A percentile compares a stretch with the other conserved stretches of the same genome.
phyloP scores from a whole-genome alignment of 805 yeast species.

The Yamadazyma phyllophila region DNA sequence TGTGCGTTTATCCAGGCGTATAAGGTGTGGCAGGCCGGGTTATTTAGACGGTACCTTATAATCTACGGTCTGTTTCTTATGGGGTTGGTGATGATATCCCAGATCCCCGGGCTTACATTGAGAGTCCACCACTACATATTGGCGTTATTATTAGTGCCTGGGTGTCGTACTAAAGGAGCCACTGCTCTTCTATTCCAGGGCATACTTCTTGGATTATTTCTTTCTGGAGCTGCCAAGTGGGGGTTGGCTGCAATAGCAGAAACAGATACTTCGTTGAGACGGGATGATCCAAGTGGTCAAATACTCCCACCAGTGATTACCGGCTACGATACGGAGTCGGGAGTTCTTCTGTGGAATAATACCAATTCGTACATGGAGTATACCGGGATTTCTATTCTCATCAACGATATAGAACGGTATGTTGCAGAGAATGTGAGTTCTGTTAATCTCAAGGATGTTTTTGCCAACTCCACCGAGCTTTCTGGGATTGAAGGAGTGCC shows the following conservation, averaged over 20 bases:
- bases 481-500: conserved; percentile 10
- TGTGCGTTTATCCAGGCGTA: conserved; percentile 74
- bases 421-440: conserved; percentile 46
- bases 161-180: conserved; percentile 72
- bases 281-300: conserved; percentile 70
- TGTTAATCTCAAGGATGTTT: conserved; percentile 23
- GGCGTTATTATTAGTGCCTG: conserved; percentile 77
- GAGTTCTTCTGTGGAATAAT: conserved; percentile 38
- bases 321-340: conserved; percentile 28
- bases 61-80: conserved; percentile 49
- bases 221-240: conserved; percentile 90
- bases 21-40: conserved; percentile 75
- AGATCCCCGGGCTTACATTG: conserved; percentile 65
- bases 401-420: conserved; percentile 78
- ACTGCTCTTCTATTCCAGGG: conserved; percentile 81
- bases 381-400: conserved; percentile 51
- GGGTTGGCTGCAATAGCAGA: conserved; percentile 89
- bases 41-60: conserved; percentile 55
- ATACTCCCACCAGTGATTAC: conserved; percentile 50
- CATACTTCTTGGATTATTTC: conserved; percentile 70
- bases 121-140: conserved; percentile 79
- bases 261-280: conserved; percentile 58
- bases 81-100: conserved; percentile 44
- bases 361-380: neutral
- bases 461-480: conserved; percentile 15